Conservation (phyloP, 768 basidiomycete species). For the Agrocybe praecox region DNA sequence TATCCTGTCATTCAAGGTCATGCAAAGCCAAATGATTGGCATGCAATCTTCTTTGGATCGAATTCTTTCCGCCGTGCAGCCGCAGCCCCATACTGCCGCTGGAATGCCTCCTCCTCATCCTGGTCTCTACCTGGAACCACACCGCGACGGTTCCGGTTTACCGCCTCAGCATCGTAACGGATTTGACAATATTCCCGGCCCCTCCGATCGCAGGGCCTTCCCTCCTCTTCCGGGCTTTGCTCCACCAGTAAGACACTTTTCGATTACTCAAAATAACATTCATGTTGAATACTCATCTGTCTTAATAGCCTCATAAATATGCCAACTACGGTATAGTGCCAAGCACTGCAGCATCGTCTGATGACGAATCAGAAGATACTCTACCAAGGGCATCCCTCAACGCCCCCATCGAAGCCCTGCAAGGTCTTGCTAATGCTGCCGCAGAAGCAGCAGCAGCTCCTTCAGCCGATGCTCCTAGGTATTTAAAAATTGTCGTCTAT, state of each 20-base stretch:
- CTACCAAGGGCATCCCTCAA: slow-evolving; percentile 82
- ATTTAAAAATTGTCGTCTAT: slow-evolving; percentile 10
- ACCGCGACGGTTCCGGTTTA: slow-evolving; percentile 33
- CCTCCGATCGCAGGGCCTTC: slow-evolving; percentile 49
- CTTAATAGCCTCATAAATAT: slow-evolving; percentile 78
- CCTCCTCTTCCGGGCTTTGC: slow-evolving; percentile 92
- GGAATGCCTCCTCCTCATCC: slow-evolving; percentile 37
- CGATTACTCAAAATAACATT: slow-evolving; percentile 3
- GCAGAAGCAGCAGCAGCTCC: slow-evolving; percentile 89
- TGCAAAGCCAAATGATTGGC: slow-evolving; percentile 94
- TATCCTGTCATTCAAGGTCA: slow-evolving; percentile 51
- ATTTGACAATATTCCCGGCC: slow-evolving; percentile 36
- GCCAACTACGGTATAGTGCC: slow-evolving; percentile 90
- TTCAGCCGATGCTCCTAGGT: slow-evolving; percentile 67
- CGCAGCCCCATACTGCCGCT: slow-evolving; percentile 33
- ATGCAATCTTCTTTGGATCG: slow-evolving; percentile 90
- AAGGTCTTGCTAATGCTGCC: slow-evolving; percentile 93
- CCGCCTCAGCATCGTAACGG: slow-evolving; percentile 40
- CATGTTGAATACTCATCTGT: slow-evolving; percentile 14
- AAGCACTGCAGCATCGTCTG: slow-evolving; percentile 81
- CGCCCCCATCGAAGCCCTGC: slow-evolving; percentile 92
- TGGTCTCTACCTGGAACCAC: slow-evolving; percentile 33
- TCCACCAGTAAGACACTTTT: slow-evolving; percentile 65
- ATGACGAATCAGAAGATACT: slow-evolving; percentile 91
- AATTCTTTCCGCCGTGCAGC: slow-evolving; percentile 70